Conservation (phyloP, 2,329 filamentous ascomycete species). For the Coniochaeta sp. region DNA sequence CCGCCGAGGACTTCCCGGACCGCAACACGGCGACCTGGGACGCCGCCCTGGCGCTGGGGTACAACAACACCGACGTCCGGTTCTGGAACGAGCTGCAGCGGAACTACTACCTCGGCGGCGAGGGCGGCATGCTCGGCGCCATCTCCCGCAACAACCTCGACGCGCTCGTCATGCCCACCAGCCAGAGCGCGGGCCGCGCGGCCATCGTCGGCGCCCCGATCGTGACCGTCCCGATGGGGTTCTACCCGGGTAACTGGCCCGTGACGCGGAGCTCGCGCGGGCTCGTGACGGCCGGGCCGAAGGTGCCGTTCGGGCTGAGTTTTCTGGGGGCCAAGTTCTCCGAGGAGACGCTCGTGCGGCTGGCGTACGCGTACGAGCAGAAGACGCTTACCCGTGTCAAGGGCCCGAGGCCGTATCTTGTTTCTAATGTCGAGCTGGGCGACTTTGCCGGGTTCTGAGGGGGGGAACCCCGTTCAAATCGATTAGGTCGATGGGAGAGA, state of each 20-base stretch:
- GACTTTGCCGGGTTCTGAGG: neutral
- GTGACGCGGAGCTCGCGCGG: constrained; percentile 35
- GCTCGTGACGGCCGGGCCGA: constrained; percentile 43
- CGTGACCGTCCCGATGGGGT: constrained; percentile 57
- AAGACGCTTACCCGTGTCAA: neutral
- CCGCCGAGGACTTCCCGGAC: constrained; percentile 3
- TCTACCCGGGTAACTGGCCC: constrained; percentile 40
- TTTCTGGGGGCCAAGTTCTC: constrained; percentile 3
- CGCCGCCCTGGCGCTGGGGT: constrained; percentile 22
- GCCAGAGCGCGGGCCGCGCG: constrained; percentile 36
- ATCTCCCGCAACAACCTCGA: constrained; percentile 33
- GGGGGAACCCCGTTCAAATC: no score
- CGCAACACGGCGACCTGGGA: constrained; percentile 3
- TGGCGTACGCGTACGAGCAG: constrained; percentile 3
- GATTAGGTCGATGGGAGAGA: no score
- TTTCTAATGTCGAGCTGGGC: neutral
- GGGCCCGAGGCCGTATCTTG: neutral
- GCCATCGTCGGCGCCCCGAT: constrained; percentile 53
- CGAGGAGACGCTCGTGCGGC: constrained; percentile 1
- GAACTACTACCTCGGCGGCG: constrained; percentile 45
- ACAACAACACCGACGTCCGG: constrained; percentile 45
- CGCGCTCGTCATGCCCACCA: constrained; percentile 54
- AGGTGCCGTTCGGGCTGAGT: constrained; percentile 12
- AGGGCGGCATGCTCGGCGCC: constrained; percentile 50
- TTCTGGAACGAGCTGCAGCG: constrained; percentile 52